Evolutionary conservation across 1,284 basidiomycete genomes (phyloP).

Genomic region (Xanthoconium separans): DNA sequence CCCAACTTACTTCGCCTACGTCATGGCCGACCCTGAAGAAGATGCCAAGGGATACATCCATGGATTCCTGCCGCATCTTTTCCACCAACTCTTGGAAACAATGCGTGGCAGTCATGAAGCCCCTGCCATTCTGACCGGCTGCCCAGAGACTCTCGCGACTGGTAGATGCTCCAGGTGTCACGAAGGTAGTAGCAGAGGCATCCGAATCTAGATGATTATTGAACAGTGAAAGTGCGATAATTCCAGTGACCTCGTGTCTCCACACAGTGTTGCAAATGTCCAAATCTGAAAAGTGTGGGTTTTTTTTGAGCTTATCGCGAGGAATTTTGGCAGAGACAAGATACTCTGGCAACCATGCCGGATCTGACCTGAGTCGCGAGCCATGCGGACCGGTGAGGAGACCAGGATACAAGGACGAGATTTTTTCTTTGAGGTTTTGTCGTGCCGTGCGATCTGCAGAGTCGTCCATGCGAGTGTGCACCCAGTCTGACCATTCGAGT

Average conservation of each 20-base stretch:
- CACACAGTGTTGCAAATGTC: constrained; percentile 14
- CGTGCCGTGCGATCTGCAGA: background rate
- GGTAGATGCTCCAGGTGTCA: constrained; percentile 9
- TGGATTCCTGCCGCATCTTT: background rate
- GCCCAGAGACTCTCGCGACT: constrained; percentile 13
- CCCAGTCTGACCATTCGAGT: constrained; percentile 12
- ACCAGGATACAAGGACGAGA: constrained; percentile 3
- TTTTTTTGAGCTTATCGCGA: constrained; percentile 2
- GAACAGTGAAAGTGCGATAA: constrained; percentile 10
- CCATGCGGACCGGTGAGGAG: constrained; percentile 8
- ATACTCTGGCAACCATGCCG: constrained; percentile 5
- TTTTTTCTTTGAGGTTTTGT: constrained; percentile 5
- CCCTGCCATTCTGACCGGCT: constrained; percentile 13
- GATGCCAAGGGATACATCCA: constrained; percentile 1
- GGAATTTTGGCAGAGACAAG: constrained; percentile 4
- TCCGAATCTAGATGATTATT: constrained; percentile 14
- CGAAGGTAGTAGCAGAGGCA: constrained; percentile 7
- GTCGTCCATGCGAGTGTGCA: constrained; percentile 1
- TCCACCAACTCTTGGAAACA: constrained; percentile 7
- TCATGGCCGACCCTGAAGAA: constrained; percentile 9
- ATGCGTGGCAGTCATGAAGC: constrained; percentile 13
- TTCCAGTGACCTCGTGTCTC: constrained; percentile 2
- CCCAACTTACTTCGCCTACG: constrained; percentile 5
- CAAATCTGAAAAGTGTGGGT: constrained; percentile 3
- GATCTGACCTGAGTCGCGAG: background rate